Conservation (phyloP, 495 filamentous ascomycete genomes). For the Daldinia childiae region DNA sequence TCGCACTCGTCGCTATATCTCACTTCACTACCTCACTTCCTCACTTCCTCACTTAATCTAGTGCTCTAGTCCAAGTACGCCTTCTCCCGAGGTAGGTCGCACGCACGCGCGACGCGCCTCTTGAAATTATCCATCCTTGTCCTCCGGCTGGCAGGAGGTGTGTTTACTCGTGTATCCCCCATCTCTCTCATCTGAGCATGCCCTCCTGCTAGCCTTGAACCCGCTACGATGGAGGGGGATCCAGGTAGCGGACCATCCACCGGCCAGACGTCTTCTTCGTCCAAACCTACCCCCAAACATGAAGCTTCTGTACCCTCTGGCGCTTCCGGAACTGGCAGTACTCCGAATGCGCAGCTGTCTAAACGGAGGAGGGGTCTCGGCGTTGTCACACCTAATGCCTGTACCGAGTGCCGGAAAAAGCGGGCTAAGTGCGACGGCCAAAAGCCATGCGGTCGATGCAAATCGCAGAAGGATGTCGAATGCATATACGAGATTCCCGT, state of each 20-base stretch:
- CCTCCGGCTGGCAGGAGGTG: conserved; percentile 6
- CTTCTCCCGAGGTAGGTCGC: conserved; percentile 10
- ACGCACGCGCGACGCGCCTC: conserved; percentile 6
- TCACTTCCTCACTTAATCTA: not conserved
- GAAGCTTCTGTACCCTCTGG: conserved; percentile 32
- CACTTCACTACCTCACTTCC: too few relatives aligned
- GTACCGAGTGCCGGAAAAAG: conserved; percentile 67
- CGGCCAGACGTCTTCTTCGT: conserved; percentile 40
- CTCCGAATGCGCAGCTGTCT: conserved; percentile 40
- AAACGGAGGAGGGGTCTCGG: conserved; percentile 61
- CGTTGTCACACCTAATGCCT: conserved; percentile 64
- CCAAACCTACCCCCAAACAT: conserved; percentile 42
- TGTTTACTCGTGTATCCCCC: conserved; percentile 10
- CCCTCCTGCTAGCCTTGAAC: conserved; percentile 17
- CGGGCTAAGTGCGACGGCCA: conserved; percentile 67
- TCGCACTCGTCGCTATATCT: not conserved
- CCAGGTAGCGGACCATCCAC: conserved; percentile 37
- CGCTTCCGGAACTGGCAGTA: conserved; percentile 14
- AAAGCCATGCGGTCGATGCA: conserved; percentile 61
- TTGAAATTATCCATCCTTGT: not conserved
- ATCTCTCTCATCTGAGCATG: conserved; percentile 30
- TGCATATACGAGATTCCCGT: conserved; percentile 65
- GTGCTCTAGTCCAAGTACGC: not conserved
- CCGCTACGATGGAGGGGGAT: conserved; percentile 45
- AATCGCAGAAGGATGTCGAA: conserved; percentile 56